Evolutionary conservation across 2,329 filamentous ascomycete genomes (phyloP).

Genomic region (Tolypocladium pustulatum): DNA sequence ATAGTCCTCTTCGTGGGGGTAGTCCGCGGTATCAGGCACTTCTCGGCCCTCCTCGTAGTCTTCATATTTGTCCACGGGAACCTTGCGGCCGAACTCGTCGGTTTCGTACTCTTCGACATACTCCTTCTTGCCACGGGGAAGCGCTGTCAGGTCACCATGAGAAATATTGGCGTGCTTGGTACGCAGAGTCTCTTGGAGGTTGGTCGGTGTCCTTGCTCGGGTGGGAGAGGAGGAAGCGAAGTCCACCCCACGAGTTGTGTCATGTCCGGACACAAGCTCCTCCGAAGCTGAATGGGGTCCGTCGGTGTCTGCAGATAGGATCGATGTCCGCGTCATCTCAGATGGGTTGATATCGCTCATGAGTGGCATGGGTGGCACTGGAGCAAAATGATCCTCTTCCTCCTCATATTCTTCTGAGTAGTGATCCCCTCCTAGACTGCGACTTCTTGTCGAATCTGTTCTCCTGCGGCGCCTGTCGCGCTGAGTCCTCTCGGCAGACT

Average conservation of each 20-base stretch:
- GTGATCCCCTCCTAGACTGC: constrained; percentile 32
- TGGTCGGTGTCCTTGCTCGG: constrained; percentile 42
- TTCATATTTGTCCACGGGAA: constrained; percentile 31
- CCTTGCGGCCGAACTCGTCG: constrained; percentile 32
- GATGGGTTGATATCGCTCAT: constrained; percentile 79
- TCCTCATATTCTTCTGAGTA: constrained; percentile 42
- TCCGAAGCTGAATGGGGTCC: constrained; percentile 58
- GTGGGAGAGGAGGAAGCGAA: constrained; percentile 56
- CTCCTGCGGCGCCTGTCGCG: constrained; percentile 40
- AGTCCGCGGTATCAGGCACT: constrained; percentile 20
- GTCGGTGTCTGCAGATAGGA: constrained; percentile 72
- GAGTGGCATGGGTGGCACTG: constrained; percentile 70
- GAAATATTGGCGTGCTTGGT: constrained; percentile 57
- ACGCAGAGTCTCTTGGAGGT: constrained; percentile 51
- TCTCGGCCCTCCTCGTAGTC: constrained; percentile 24
- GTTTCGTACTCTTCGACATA: constrained; percentile 38
- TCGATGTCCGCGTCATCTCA: constrained; percentile 78
- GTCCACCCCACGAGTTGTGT: constrained; percentile 49
- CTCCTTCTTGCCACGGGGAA: constrained; percentile 37
- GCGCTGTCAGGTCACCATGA: constrained; percentile 45
- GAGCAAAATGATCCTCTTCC: constrained; percentile 40
- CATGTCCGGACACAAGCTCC: constrained; percentile 48
- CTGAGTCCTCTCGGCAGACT: constrained; percentile 39
- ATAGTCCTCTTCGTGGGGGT: constrained; percentile 27
- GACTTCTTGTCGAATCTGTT: constrained; percentile 35